These are phyloP conservation scores for Thozetella sp. DNA, from an alignment of 495 filamentous ascomycete species.

Conservation along the genomic window DNA sequence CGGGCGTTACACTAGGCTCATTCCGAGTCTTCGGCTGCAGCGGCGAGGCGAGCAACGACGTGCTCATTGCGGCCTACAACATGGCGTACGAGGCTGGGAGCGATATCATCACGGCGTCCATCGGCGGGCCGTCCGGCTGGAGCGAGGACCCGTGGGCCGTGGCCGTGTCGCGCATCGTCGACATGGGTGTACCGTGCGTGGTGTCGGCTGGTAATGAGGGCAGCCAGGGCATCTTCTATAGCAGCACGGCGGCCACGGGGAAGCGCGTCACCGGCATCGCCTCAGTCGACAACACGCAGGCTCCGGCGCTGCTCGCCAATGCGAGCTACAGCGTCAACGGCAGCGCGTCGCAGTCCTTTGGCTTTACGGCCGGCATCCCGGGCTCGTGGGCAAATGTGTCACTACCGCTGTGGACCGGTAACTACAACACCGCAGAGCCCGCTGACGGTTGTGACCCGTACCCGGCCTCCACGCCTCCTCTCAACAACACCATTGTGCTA, in stretches of 20 bases:
- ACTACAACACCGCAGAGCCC: slow-evolving; percentile 45
- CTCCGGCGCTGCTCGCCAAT: slow-evolving; percentile 39
- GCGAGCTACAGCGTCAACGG: slow-evolving; percentile 31
- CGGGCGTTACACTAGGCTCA: slow-evolving; percentile 53
- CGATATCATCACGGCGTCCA: slow-evolving; percentile 62
- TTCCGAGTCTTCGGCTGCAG: slow-evolving; percentile 58
- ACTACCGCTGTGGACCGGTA: slow-evolving; percentile 51
- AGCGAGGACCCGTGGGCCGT: slow-evolving; percentile 56
- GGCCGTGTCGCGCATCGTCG: slow-evolving; percentile 55
- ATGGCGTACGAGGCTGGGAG: slow-evolving; percentile 58
- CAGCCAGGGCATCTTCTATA: slow-evolving; percentile 50
- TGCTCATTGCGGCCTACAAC: slow-evolving; percentile 57
- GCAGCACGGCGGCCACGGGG: slow-evolving; percentile 54
- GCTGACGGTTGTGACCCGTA: slow-evolving; percentile 46
- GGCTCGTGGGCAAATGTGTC: slow-evolving; percentile 36
- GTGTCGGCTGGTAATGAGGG: slow-evolving; percentile 60
- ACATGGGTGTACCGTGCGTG: slow-evolving; percentile 53
- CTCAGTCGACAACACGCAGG: slow-evolving; percentile 49
- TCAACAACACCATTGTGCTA: slow-evolving; percentile 52
- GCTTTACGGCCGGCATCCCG: slow-evolving; percentile 39
- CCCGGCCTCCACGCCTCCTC: slow-evolving; percentile 46
- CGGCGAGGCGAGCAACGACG: slow-evolving; percentile 48
- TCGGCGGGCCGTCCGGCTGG: slow-evolving; percentile 59
- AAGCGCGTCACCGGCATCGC: slow-evolving; percentile 51
- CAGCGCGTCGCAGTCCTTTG: slow-evolving; percentile 25